Evolutionary conservation across 768 basidiomycete species (phyloP).

Genomic region (Lentinula boryana): DNA sequence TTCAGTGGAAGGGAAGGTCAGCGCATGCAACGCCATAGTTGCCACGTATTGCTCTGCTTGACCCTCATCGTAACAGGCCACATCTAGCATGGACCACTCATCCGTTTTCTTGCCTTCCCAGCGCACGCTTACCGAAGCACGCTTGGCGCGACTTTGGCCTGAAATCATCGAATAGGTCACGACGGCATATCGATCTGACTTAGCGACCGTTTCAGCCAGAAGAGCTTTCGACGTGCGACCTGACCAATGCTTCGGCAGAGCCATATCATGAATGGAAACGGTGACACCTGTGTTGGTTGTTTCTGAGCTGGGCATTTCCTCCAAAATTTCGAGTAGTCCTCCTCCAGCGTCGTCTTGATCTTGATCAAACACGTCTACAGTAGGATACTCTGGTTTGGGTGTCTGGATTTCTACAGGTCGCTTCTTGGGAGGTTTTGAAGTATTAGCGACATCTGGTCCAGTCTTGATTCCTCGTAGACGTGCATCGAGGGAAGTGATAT

Average conservation of each 20-base stretch:
- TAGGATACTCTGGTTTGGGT: background rate
- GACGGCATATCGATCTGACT: conserved; percentile 69
- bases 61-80: conserved; percentile 68
- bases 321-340: conserved; percentile 71
- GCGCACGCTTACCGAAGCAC: conserved; percentile 64
- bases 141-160: conserved; percentile 65
- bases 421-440: conserved; percentile 6
- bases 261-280: conserved; percentile 62
- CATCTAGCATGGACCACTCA: conserved; percentile 78
- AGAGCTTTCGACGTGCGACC: conserved; percentile 75
- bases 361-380: conserved; percentile 46
- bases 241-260: conserved; percentile 78
- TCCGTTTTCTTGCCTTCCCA: conserved; percentile 60
- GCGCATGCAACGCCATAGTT: conserved; percentile 74
- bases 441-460: background rate
- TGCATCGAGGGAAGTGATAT: conserved; percentile 37
- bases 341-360: conserved; percentile 43
- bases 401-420: conserved; percentile 14
- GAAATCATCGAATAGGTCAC: conserved; percentile 64
- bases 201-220: conserved; percentile 62
- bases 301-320: conserved; percentile 53
- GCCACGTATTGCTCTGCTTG: conserved; percentile 93
- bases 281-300: conserved; percentile 49
- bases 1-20: conserved; percentile 57
- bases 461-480: conserved; percentile 25